Base-by-base conservation (phyloP, 805 yeast genomes). In the Wickerhamomyces silvicola region DNA sequence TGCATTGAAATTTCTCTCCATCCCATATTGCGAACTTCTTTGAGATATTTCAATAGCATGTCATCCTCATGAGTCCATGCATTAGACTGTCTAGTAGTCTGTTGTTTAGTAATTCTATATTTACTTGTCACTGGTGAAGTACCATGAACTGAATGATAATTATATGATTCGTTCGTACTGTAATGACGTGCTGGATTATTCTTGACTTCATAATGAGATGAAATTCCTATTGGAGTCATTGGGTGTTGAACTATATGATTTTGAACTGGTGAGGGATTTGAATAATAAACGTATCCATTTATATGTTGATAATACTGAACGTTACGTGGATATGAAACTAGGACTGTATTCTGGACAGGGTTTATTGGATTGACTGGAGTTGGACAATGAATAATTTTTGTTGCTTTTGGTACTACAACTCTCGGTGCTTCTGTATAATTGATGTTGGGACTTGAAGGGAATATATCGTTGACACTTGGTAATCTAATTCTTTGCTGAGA, bases 1-100 rank as follows among this genome's bases (percentile, higher is more conserved):
- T 77, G 75, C 18, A 72, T 56, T 3, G 84, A 76, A 36, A 80
- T 79, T 41, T 81, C 87, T 54, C 81, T 68, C 88, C 88, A 80
- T 2, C 87, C 87, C 34, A 79, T 60, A 49, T 76, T 78, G 48
- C 72, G 75, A 38, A 68, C 73, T 45, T 81, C 87, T 53, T 80
- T 80, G 44, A 80, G 60, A 42, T 72, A 73, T 30, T 81, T 62
- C 34, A 78, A 56, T 12, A 78, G 51, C 28, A 66, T 57, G 45
- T 78, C 86, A 42, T 78, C 85, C 38, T 70, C 70, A n/a, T 76
- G 71, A 10, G 77, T 68, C 86, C 86, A 78, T 1, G 82, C 56
- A 27, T 47, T 48, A 19, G 46, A 41, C 27, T 50, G 54, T 28
- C 52, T 39, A 4, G 38, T 36, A 9, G 24, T 29, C 10, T 25